Percentiles rank a stretch among this genome's conserved stretches.
These are phyloP conservation scores for Carallia pectinifolia DNA, from an alignment of 345 rosid species.

Conservation along the genomic window DNA sequence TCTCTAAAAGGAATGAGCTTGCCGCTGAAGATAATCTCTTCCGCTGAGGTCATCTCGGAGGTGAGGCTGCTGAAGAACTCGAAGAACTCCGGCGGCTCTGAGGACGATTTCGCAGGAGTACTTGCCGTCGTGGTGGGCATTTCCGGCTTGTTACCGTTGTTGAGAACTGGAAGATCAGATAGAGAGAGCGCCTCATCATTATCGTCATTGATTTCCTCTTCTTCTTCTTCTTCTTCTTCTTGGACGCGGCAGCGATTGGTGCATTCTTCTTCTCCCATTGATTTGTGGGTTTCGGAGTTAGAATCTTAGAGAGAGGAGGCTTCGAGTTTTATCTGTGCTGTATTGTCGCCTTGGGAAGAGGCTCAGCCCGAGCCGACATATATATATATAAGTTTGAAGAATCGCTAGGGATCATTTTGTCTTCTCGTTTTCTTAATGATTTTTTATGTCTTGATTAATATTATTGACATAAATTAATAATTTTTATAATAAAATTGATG, in stretches of 20 bases:
- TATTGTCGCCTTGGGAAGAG: no score
- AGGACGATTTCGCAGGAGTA: constrained; percentile 22
- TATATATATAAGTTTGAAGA: no score
- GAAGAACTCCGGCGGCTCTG: constrained; percentile 44
- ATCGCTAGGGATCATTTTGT: no score
- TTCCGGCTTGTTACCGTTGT: not conserved
- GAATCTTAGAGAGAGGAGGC: not conserved
- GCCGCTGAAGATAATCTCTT: constrained; percentile 65
- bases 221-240: no score
- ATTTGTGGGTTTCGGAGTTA: no score
- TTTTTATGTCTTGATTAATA: no score
- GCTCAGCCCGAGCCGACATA: no score
- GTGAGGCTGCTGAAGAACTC: constrained; percentile 44
- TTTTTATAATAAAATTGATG: no score
- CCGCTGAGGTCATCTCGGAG: constrained; percentile 60
- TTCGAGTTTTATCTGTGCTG: no score
- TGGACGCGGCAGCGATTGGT: not conserved
- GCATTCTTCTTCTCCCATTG: constrained; percentile 3
- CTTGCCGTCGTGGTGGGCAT: not conserved
- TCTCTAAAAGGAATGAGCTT: constrained; percentile 54
- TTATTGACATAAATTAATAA: no score
- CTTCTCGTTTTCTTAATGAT: no score
- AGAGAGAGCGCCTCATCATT: constrained; percentile 52
- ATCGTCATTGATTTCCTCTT: not conserved
- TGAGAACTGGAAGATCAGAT: constrained; percentile 39